These are phyloP conservation scores for Stachybotrys chlorohalonatus DNA, from an alignment of 2,329 filamentous ascomycete genomes.

Conservation along the genomic window DNA sequence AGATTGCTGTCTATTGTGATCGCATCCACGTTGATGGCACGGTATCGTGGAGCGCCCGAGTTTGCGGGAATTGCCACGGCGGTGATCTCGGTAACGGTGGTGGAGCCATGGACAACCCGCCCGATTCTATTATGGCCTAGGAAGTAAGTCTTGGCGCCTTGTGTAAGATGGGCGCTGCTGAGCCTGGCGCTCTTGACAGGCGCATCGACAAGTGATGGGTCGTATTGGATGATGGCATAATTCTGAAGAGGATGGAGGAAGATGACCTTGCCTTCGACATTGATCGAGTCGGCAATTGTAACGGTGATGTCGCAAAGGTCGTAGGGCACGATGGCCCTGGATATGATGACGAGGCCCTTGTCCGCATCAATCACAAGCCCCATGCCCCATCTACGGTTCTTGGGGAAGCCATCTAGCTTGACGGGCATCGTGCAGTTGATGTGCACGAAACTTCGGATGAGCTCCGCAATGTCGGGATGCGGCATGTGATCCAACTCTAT, in stretches of 20 bases:
- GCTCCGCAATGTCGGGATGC: slow-evolving; percentile 81
- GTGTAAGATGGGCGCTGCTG: slow-evolving; percentile 72
- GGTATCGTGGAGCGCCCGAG: slow-evolving; percentile 80
- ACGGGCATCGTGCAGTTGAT: slow-evolving; percentile 89
- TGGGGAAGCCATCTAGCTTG: slow-evolving; percentile 96
- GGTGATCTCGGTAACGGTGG: slow-evolving; percentile 92
- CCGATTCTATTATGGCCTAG: slow-evolving; percentile 97
- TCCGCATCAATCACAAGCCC: slow-evolving; percentile 96
- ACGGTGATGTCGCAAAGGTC: slow-evolving; percentile 94
- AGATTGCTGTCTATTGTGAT: slow-evolving; percentile 94
- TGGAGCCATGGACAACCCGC: slow-evolving; percentile 86
- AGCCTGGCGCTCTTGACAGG: slow-evolving; percentile 85
- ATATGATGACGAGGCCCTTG: slow-evolving; percentile 90
- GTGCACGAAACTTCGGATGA: slow-evolving; percentile 90
- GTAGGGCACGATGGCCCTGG: slow-evolving; percentile 87
- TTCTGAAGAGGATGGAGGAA: slow-evolving; percentile 97
- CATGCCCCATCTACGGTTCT: slow-evolving; percentile 89
- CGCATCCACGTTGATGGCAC: slow-evolving; percentile 91
- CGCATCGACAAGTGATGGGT: slow-evolving; percentile 85
- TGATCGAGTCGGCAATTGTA: slow-evolving; percentile 93
- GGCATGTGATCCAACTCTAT: slow-evolving; percentile 84
- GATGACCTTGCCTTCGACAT: slow-evolving; percentile 86
- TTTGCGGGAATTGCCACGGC: slow-evolving; percentile 95
- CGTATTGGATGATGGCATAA: slow-evolving; percentile 92
- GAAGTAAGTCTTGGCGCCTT: slow-evolving; percentile 91